Base-by-base conservation (phyloP, 2,329 filamentous ascomycete genomes). In the Cryoendolithus antarcticus region DNA sequence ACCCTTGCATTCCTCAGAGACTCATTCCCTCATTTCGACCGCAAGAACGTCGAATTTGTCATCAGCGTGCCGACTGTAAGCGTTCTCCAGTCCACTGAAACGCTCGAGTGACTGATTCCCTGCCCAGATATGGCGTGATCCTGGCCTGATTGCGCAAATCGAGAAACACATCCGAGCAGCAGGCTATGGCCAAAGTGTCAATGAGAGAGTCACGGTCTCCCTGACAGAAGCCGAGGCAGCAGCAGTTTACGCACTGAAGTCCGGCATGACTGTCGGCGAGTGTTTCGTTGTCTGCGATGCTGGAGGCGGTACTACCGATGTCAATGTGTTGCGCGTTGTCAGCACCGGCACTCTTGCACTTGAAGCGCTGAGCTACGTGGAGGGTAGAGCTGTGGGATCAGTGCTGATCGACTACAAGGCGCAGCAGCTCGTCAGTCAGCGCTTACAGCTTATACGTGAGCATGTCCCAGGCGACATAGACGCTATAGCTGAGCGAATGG, bases 211-310 rank as follows among this genome's bases (percentile, higher is more conserved):
- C 21, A 35, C 21, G 11, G 66, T 72, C 36, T 66, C 66, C 0
- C 53, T 72, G 10, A 72, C 70, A 0, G 69, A 73, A 51, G 69
- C 70, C 1, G 70, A 72, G 47, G 70, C 70, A 4, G 69, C 70
- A 2, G 70, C 69, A 19, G 67, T 72, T 1, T 65, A 70, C 50
- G 62, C 64, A 0, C 33, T 35, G 11, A 21, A 24, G 33, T 35
- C 11, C 15, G 11, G 33, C 5, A 35, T 35, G 33, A 21, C 13
- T 6, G 33, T 24, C 15, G 33, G 33, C 6, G 12, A 35, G n/a
- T 11, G 15, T n/a, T 35, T 35, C 27, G 15, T 35, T 9, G 33
- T 35, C 5, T 35, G 33, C 13, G 35, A 27, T 28, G 15, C 15
- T 19, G 46, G 48, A 15, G 48, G 48, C 11, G 48, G 48, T 6